Base-by-base conservation (phyloP, 352 stramenopile species). In the Phytophthora ramorum region DNA sequence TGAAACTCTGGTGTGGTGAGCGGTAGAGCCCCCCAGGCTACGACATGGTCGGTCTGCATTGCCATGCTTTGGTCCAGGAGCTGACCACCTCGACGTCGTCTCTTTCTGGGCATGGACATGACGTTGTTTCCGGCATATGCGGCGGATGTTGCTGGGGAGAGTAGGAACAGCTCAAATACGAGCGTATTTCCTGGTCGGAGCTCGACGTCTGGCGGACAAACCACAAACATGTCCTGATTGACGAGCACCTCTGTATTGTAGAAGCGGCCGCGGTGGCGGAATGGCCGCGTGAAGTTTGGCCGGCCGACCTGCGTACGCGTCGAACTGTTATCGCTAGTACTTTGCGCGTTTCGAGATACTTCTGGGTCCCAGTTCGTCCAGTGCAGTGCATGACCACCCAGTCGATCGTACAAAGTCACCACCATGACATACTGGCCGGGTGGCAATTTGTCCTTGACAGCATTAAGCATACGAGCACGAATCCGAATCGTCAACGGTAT, bases 21-120 rank as follows among this genome's bases (percentile, higher is more conserved):
- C 16, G 92, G 92, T 43, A 98, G 65, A 1, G 81, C 88, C 0
- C 80, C 85, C 92, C 92, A 98, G 0, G 69, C 92, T 13, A 97
- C 88, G 16, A 97, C 89, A 20, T 78, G 69, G 48, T 96, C 91
- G 22, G 68, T 58, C 47, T 71, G 67, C 43, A 48, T 58, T 30
- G 62, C 50, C 35, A 66, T 30, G 8, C 17, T 28, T 8, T 63
- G 61, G 14, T 79, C 47, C 44, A 67, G n/a, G 19, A 57, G 13
- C 14, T 73, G 51, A 38, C 63, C 63, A 1, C 48, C 62, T n/a
- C 41, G 16, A 32, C 49, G 40, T 44, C 43, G 62, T 54, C 43
- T 51, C 30, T 51, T 51, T 38, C 10, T 53, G 7, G 56, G 50
- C 22, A 52, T 66, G 10, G 61, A 17, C 43, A 41, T 58, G 7